These are phyloP conservation scores for Kernera saxatilis DNA, from an alignment of 345 rosid genomes.

Conservation along the genomic window DNA sequence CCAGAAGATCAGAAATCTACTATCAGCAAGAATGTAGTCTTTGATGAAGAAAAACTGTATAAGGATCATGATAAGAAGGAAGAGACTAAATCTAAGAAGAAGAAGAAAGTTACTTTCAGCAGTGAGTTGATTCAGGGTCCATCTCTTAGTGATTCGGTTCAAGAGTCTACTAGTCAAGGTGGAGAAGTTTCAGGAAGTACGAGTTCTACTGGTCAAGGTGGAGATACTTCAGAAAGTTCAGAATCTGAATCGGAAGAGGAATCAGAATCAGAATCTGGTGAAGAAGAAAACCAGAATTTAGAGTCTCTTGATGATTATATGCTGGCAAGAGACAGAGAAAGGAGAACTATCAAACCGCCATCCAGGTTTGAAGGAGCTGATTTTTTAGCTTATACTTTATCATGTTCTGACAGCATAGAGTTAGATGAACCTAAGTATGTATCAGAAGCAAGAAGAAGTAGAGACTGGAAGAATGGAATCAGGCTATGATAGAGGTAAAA, in stretches of 20 bases:
- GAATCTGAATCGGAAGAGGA: background rate
- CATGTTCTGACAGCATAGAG: too few relatives aligned
- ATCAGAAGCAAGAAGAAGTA: background rate
- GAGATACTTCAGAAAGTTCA: background rate
- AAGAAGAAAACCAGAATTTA: background rate
- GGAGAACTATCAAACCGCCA: background rate
- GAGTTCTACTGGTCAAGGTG: background rate
- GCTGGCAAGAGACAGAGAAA: background rate
- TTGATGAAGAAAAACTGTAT: too few relatives aligned
- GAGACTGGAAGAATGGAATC: background rate
- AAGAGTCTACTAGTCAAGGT: background rate
- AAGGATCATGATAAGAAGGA: background rate
- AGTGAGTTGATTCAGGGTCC: background rate
- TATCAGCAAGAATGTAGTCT: too few relatives aligned
- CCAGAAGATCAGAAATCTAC: background rate
- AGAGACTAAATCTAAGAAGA: background rate
- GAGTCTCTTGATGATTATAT: background rate
- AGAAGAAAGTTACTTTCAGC: background rate
- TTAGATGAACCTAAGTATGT: background rate
- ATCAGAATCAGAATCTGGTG: background rate
- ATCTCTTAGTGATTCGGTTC: background rate
- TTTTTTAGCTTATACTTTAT: background rate
- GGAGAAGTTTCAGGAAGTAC: background rate
- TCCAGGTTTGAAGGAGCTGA: background rate
- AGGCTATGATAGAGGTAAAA: background rate